phyloP scores from a whole-genome alignment of 805 yeast species.

The Ogataea angusta region DNA sequence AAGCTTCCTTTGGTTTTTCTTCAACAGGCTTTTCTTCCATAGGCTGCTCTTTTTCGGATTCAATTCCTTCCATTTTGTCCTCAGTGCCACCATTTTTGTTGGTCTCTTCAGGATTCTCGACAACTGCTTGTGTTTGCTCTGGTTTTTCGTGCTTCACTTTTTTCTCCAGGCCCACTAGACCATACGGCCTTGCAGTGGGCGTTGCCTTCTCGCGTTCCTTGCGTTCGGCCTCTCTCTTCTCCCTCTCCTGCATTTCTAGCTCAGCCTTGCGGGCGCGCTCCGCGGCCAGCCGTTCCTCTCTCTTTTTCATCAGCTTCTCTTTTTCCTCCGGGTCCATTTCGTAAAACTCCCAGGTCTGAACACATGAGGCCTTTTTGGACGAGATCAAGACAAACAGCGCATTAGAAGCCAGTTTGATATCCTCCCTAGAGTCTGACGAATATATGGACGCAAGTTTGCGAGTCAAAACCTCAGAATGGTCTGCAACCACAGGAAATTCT shows the following conservation, averaged over 20 bases:
- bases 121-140: background rate
- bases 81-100: constrained; percentile 3
- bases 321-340: constrained; percentile 44
- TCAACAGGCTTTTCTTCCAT: background rate
- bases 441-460: constrained; percentile 47
- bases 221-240: constrained; percentile 15
- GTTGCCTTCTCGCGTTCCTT: constrained; percentile 11
- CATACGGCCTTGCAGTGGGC: constrained; percentile 27
- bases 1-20: background rate
- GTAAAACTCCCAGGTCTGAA: constrained; percentile 55
- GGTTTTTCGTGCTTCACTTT: constrained; percentile 11
- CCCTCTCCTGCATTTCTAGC: constrained; percentile 15
- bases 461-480: constrained; percentile 56
- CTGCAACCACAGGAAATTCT: constrained; percentile 64
- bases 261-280: constrained; percentile 22
- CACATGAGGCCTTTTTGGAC: constrained; percentile 50
- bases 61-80: background rate
- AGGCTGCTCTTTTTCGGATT: background rate
- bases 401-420: constrained; percentile 70
- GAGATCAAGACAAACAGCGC: constrained; percentile 67
- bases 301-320: constrained; percentile 24
- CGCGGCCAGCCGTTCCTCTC: constrained; percentile 17
- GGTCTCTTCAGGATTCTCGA: background rate
- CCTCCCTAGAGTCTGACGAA: constrained; percentile 64
- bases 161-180: constrained; percentile 27